Evolutionary conservation across 1,284 basidiomycete species (phyloP), one percentile per base, ranked within the genome.

Genomic region (Microbotryum saponariae): DNA sequence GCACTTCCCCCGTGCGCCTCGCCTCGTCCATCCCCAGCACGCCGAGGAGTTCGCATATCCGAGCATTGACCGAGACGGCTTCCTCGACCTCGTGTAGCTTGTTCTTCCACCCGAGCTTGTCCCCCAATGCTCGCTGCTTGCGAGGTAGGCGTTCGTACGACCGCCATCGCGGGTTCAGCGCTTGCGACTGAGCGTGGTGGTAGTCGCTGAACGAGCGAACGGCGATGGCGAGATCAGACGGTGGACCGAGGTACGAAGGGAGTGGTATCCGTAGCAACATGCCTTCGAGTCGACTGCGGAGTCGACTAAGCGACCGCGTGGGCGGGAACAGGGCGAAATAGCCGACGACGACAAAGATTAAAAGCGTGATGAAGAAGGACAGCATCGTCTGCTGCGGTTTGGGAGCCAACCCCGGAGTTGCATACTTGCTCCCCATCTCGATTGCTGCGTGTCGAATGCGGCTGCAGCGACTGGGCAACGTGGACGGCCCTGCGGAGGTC

Each of bases 41-140:
- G 7, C 78, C 79, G 53, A 85, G 80, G 2, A 74, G 75, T n/a
- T 77, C 75, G 4, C 81, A 77, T 52, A 85, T 72, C 4, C 68
- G 67, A 4, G 77, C 75, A 69, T 85, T 85, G 42, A 75, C 62
- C 14, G 74, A 72, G 21, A 79, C 81, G 4, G 78, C 76, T 42
- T 80, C 74, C 58, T 77, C 76, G 1, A 82, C 75, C 14, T 64
- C 73, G 23, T 79, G 76, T 16, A 85, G 75, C 70, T 84, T 84
- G 21, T 70, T 72, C 6, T 78, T 73, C 71, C 85, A 86, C 0
- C 81, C 82, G 44, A 85, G 75, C 23, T 76, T 76, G 69, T 78
- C 78, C 1, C 79, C 82, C 4, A 83, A 70, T 20, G 3, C 5
- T 1, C 61, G 46, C 9, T 67, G 63, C 10, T 54, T 9, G 1